These are phyloP conservation scores for Fusarium irregulare DNA, from an alignment of 2,329 filamentous ascomycete species.

Conservation along the genomic window DNA sequence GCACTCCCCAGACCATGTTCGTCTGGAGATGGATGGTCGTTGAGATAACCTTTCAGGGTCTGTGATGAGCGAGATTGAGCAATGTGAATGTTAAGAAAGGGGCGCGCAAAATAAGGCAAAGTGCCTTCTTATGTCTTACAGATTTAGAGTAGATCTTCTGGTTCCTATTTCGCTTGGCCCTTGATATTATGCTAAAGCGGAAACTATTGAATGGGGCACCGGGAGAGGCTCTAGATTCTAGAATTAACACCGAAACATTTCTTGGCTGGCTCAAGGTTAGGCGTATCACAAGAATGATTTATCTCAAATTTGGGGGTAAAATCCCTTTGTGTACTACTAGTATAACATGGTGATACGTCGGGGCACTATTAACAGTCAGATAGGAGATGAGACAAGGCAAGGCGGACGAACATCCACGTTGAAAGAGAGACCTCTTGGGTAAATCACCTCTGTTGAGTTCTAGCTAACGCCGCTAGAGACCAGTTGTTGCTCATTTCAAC, in stretches of 20 bases:
- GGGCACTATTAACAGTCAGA: not conserved
- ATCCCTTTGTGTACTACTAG: not conserved
- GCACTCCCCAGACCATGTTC: conserved; percentile 1
- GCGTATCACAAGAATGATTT: no score
- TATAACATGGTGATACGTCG: not conserved
- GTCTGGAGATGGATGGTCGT: conserved; percentile 7
- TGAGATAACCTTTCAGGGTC: conserved; percentile 26
- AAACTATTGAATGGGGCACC: not conserved
- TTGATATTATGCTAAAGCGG: not conserved
- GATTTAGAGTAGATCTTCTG: conserved; percentile 5
- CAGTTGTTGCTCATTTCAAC: not conserved
- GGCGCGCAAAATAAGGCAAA: not conserved
- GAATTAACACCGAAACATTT: conserved; percentile 5
- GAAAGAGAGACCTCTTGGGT: not conserved
- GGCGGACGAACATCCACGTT: not conserved
- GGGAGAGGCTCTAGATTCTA: not conserved
- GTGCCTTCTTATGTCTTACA: not conserved
- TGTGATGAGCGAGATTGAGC: conserved; percentile 30
- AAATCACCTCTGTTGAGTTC: not conserved
- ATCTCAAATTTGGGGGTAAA: not conserved
- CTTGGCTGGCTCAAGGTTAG: not conserved
- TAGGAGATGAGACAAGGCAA: not conserved
- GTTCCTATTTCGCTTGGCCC: conserved; percentile 1
- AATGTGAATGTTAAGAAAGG: conserved; percentile 17
- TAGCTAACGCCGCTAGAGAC: not conserved